A percentile compares a stretch with the other conserved stretches of the same genome.
phyloP scores from a whole-genome alignment of 768 basidiomycete genomes.

The Tulasnella sp. region DNA sequence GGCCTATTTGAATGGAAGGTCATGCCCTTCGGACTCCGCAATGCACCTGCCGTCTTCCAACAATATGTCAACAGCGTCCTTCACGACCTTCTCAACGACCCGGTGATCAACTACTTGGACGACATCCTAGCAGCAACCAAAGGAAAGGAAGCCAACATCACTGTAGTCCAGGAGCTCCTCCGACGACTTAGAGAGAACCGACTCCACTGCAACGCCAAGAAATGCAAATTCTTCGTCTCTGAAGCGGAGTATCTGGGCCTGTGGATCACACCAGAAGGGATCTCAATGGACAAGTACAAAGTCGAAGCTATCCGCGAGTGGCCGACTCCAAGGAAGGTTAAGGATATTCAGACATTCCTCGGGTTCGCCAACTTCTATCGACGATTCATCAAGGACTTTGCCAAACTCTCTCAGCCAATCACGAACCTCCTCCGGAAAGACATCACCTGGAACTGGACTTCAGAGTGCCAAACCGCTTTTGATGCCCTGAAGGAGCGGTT shows the following conservation, averaged over 20 bases:
- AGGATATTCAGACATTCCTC: not conserved
- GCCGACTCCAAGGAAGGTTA: not conserved
- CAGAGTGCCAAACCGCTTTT: not conserved
- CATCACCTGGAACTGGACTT: not conserved
- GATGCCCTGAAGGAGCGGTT: not conserved
- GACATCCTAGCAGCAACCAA: conserved; percentile 35
- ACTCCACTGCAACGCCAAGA: no score
- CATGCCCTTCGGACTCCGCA: no score
- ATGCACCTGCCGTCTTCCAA: not conserved
- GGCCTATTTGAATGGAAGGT: not conserved
- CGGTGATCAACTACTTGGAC: conserved; percentile 37
- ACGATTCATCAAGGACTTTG: no score
- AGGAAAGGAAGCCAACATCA: conserved; percentile 26
- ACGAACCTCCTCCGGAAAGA: not conserved
- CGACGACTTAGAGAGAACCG: not conserved
- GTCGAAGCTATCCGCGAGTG: no score
- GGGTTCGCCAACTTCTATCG: no score
- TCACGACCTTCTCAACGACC: conserved; percentile 24
- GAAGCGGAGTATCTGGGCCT: no score
- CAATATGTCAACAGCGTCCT: not conserved
- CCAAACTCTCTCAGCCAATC: no score
- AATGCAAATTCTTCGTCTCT: no score
- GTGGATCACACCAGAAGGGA: no score
- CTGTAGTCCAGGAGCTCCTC: conserved; percentile 22
- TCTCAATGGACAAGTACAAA: no score